Evolutionary conservation across 2,329 filamentous ascomycete genomes (phyloP), one percentile per base, ranked within the genome.

Genomic region (Epicoccum nigrum): DNA sequence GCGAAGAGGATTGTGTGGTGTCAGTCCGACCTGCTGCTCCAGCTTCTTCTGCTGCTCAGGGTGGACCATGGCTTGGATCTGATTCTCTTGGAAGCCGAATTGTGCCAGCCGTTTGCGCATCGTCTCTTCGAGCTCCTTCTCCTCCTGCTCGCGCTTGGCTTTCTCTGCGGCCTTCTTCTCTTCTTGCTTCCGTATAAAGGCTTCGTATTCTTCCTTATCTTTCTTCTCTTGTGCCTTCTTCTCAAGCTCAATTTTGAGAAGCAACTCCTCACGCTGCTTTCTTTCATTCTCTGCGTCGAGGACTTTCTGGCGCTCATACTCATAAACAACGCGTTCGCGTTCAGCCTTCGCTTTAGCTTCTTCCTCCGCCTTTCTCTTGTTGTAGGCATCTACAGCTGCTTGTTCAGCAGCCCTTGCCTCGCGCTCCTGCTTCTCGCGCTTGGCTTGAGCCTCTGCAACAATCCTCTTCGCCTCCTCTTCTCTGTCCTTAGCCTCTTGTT

Each of bases 11-110:
- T 71, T 67, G 44, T 55, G 54, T 17, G 69, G 70, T 45, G 63
- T 58, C 63, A 66, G 54, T 42, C 73, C 73, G 16, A 65, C 65
- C 25, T 69, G 68, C 19, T 74, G 56, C 28, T 76, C 45, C 16
- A 50, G 39, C 37, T 46, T 45, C 53, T 71, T 69, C 27, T 68
- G 69, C 58, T 77, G 77, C 58, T 79, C 75, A 12, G 77, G 76
- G 49, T 78, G 73, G 38, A 80, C 69, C 59, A 80, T 75, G 28
- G 72, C 73, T 35, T 80, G 75, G 54, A 80, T 80, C 52, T 78
- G 76, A 51, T 76, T 74, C 42, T 78, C 72, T 33, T 77, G 73
- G 58, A 77, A 79, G 38, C 78, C 78, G 13, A 76, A 71, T 45
- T 76, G 70, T 20, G 70, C 64, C 3, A 80, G 68, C 4, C 74